Conservation (phyloP, 2,329 filamentous ascomycete genomes). For the Epichloe glyceriae region DNA sequence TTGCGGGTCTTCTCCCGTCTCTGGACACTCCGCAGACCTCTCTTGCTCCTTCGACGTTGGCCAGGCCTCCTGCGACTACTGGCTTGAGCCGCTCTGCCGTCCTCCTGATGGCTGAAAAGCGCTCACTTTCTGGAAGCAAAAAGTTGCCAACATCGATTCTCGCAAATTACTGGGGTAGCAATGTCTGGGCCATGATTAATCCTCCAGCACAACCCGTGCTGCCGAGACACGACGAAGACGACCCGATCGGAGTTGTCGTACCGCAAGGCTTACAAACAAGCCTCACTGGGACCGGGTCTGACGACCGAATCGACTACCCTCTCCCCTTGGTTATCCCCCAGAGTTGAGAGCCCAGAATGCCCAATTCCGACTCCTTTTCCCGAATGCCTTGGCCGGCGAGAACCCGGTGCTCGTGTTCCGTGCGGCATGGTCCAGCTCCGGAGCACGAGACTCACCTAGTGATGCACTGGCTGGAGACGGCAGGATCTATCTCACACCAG, state of each 20-base stretch:
- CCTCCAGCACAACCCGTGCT: slow-evolving; percentile 17
- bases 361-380: slow-evolving; percentile 87
- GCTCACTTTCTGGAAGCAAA: slow-evolving; percentile 52
- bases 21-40: slow-evolving; percentile 41
- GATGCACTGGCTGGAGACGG: slow-evolving; percentile 46
- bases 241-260: slow-evolving; percentile 28
- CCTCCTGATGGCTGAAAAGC: slow-evolving; percentile 64
- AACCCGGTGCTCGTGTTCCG: slow-evolving; percentile 85
- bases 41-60: slow-evolving; percentile 70
- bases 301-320: slow-evolving; percentile 29
- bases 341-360: slow-evolving; percentile 78
- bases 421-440: slow-evolving; percentile 62
- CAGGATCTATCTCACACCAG: slow-evolving; percentile 74
- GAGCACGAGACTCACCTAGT: slow-evolving; percentile 26
- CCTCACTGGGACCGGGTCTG: slow-evolving; percentile 14
- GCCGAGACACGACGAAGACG: slow-evolving; percentile 23
- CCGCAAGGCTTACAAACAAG: slow-evolving; percentile 17
- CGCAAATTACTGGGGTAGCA: slow-evolving; percentile 89
- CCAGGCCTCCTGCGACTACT: slow-evolving; percentile 70
- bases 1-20: slow-evolving; percentile 21
- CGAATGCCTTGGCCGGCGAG: slow-evolving; percentile 61
- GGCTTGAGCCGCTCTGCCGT: slow-evolving; percentile 80
- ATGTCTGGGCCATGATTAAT: slow-evolving; percentile 47
- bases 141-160: slow-evolving; percentile 73
- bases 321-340: slow-evolving; percentile 67